These are phyloP conservation scores for Cudoniella acicularis DNA, from an alignment of 495 filamentous ascomycete species.

Conservation along the genomic window DNA sequence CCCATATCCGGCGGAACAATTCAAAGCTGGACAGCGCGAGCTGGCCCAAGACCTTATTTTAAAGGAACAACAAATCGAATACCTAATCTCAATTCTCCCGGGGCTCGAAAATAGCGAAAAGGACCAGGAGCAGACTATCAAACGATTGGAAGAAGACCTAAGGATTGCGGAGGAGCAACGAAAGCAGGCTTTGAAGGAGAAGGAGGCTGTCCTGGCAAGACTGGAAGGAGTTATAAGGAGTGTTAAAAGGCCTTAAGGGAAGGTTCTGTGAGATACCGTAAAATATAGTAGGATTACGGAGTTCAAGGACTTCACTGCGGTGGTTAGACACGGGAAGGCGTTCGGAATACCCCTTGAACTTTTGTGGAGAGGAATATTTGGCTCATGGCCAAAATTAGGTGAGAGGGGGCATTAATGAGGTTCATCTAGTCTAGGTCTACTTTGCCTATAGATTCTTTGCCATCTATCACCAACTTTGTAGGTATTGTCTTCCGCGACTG, in stretches of 20 bases:
- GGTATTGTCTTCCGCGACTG: neutral
- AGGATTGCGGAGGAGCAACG: conserved; percentile 69
- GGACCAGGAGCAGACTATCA: conserved; percentile 73
- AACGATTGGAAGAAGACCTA: conserved; percentile 72
- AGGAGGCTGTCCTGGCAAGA: conserved; percentile 59
- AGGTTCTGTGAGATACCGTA: too few relatives aligned
- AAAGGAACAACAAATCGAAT: conserved; percentile 93
- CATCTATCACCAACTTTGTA: neutral
- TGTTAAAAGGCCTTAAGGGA: conserved; percentile 51
- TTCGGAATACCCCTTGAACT: conserved; percentile 20
- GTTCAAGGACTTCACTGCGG: too few relatives aligned
- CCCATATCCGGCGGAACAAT: conserved; percentile 61
- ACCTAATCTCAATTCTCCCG: conserved; percentile 76
- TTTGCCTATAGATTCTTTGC: neutral
- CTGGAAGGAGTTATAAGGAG: conserved; percentile 64
- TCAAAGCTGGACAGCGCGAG: conserved; percentile 69
- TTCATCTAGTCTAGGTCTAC: conserved; percentile 16
- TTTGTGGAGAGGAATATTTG: neutral
- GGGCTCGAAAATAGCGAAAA: conserved; percentile 81
- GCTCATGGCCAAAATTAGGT: neutral
- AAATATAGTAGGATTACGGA: too few relatives aligned
- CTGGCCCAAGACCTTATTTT: conserved; percentile 82
- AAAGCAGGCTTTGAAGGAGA: conserved; percentile 64
- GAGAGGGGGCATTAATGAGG: neutral
- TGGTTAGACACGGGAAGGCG: conserved; percentile 8